These are phyloP conservation scores for Moesziomyces sp. DNA, from an alignment of 1,284 basidiomycete species.

Conservation along the genomic window DNA sequence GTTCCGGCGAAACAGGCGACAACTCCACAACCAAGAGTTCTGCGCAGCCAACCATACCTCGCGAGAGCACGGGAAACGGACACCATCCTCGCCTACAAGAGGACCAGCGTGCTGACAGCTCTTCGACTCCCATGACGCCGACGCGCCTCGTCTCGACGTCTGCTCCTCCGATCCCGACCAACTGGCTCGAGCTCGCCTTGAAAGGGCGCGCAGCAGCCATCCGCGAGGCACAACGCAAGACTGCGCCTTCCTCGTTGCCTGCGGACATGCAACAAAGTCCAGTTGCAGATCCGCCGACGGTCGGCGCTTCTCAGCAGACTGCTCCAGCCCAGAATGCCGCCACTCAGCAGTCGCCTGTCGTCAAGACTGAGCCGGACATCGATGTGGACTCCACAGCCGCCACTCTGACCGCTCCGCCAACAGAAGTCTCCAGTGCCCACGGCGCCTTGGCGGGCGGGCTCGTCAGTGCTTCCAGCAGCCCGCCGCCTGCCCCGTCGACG, in stretches of 20 bases:
- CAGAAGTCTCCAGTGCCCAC: background rate
- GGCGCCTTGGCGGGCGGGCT: slow-evolving; percentile 14
- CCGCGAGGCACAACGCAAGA: slow-evolving; percentile 34
- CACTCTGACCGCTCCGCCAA: background rate
- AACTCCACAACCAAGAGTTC: background rate
- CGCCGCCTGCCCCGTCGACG: background rate
- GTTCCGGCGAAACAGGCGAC: background rate
- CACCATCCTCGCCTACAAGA: slow-evolving; percentile 3
- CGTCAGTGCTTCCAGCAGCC: slow-evolving; percentile 6
- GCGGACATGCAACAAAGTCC: slow-evolving; percentile 3
- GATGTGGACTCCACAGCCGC: slow-evolving; percentile 1
- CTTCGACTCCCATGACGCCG: slow-evolving; percentile 30
- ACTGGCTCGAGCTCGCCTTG: slow-evolving; percentile 41
- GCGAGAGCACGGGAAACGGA: background rate
- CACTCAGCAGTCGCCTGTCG: background rate
- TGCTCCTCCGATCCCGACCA: slow-evolving; percentile 16
- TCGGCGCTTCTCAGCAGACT: background rate
- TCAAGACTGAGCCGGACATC: slow-evolving; percentile 11
- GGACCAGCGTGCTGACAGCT: slow-evolving; percentile 17
- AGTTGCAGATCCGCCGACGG: background rate
- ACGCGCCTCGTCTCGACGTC: slow-evolving; percentile 27
- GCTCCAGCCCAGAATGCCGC: slow-evolving; percentile 1
- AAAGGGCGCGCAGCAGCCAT: slow-evolving; percentile 17
- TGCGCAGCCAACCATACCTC: background rate
- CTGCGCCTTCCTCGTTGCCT: slow-evolving; percentile 8